phyloP scores from a whole-genome alignment of 2,329 filamentous ascomycete species.

The Lecanicillium sp. region DNA sequence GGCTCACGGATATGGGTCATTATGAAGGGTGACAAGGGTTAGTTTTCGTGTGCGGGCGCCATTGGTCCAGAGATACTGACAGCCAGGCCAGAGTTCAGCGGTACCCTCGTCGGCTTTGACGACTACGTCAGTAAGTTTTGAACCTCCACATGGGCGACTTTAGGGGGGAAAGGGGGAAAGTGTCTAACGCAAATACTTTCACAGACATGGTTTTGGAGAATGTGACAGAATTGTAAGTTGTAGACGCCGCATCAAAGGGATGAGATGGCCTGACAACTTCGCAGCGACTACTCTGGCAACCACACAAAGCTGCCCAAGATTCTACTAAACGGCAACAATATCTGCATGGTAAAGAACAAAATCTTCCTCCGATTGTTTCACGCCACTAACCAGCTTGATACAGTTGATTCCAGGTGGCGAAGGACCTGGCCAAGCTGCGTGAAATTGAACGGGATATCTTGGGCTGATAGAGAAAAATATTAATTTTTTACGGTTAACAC shows the following conservation, averaged over 20 bases:
- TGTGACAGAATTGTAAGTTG: conserved; percentile 78
- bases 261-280: conserved; percentile 15
- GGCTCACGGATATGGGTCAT: conserved; percentile 97
- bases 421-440: conserved; percentile 44
- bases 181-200: conserved; percentile 15
- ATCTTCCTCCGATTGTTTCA: no score
- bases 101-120: conserved; percentile 90
- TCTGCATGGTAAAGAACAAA: conserved; percentile 77
- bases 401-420: conserved; percentile 75
- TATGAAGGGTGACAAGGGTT: conserved; percentile 99
- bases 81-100: conserved; percentile 70
- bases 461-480: no score
- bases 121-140: conserved; percentile 98
- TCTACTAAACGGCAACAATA: conserved; percentile 93
- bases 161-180: no score
- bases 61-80: conserved; percentile 11
- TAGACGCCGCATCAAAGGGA: neutral
- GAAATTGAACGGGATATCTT: no score
- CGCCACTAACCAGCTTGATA: conserved; percentile 8
- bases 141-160: no score
- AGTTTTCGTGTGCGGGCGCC: neutral
- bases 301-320: conserved; percentile 91
- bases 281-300: conserved; percentile 81
- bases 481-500: no score
- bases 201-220: conserved; percentile 97